These are phyloP conservation scores for Leccinum incarnatum DNA, from an alignment of 768 basidiomycete genomes.

Conservation along the genomic window DNA sequence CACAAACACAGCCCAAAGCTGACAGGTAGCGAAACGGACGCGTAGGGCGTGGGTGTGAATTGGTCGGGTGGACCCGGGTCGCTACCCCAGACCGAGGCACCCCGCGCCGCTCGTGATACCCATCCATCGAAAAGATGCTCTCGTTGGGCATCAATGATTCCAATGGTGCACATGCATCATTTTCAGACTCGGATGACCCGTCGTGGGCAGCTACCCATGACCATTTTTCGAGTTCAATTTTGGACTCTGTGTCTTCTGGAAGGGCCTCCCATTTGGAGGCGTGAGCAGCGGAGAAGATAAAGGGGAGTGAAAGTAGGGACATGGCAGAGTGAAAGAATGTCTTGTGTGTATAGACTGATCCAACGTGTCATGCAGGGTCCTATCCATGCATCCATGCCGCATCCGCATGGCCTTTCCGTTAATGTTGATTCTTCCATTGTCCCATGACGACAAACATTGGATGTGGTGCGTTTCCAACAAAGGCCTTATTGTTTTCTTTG, in stretches of 20 bases:
- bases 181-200: neutral
- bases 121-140: neutral
- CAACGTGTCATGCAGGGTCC: neutral
- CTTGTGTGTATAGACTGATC: neutral
- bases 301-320: conserved; percentile 18
- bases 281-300: conserved; percentile 35
- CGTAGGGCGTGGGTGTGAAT: conserved; percentile 5
- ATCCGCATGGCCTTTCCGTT: neutral
- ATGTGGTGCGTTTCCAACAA: neutral
- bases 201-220: neutral
- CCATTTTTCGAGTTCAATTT: neutral
- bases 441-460: neutral
- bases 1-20: neutral
- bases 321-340: conserved; percentile 2
- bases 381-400: neutral
- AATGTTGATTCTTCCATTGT: neutral
- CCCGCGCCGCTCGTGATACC: neutral
- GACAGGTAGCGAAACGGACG: neutral
- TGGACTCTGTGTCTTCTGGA: conserved; percentile 1
- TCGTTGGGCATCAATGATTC: neutral
- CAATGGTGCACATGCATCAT: neutral
- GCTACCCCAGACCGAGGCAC: neutral
- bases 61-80: neutral
- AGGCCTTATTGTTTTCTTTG: neutral
- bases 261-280: conserved; percentile 25